A percentile compares a stretch with the other conserved stretches of the same genome.
phyloP scores from a whole-genome alignment of 345 rosid species.

The Salix exigua region DNA sequence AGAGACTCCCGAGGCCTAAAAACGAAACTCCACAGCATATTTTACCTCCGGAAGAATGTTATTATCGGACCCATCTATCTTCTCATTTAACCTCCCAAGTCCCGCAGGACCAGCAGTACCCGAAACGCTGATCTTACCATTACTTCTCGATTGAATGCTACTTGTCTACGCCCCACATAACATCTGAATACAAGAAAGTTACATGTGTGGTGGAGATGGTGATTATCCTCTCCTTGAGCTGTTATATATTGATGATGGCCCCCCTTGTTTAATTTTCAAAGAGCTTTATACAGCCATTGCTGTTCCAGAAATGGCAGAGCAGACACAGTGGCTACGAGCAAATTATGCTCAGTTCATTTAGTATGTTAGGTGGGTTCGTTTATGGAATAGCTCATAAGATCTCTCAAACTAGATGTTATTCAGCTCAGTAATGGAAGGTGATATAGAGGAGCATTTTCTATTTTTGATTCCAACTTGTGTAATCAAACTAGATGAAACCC shows the following conservation, averaged over 20 bases:
- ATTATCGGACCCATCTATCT: background rate
- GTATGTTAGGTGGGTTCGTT: slow-evolving; percentile 8
- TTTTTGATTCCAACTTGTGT: background rate
- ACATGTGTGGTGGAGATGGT: background rate
- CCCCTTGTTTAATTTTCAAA: slow-evolving; percentile 1
- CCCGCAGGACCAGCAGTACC: slow-evolving; percentile 29
- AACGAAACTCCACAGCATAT: background rate
- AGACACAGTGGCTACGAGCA: background rate
- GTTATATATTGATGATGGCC: background rate
- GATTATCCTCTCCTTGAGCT: background rate
- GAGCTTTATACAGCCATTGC: slow-evolving; percentile 10
- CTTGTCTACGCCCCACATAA: slow-evolving; percentile 13
- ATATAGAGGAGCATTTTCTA: background rate
- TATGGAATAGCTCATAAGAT: background rate
- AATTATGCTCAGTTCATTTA: slow-evolving; percentile 19
- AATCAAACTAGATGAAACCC: background rate
- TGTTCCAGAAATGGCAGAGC: background rate
- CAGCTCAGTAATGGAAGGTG: background rate
- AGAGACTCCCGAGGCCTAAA: slow-evolving; percentile 19
- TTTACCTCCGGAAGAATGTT: slow-evolving; percentile 1
- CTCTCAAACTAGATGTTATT: background rate
- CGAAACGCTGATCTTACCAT: slow-evolving; percentile 20
- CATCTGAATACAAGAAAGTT: background rate
- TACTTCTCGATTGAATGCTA: slow-evolving; percentile 23
- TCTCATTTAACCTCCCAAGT: background rate